Evolutionary conservation across 1,284 basidiomycete species (phyloP).

Genomic region (Cryptococcus hybrid): DNA sequence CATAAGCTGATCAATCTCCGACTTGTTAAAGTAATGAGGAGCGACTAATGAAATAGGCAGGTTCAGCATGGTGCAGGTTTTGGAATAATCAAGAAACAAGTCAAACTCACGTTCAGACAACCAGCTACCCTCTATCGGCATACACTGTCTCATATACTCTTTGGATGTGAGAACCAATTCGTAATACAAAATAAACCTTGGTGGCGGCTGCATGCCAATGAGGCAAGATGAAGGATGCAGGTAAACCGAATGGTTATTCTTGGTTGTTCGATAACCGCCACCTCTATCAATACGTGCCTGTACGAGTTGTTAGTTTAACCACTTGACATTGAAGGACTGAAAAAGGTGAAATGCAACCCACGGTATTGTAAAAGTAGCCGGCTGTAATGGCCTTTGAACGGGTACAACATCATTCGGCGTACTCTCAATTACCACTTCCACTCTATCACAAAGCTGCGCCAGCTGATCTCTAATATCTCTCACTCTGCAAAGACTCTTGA

Average conservation of each 20-base stretch:
- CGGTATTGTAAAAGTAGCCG: slow-evolving; percentile 96
- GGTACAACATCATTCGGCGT: slow-evolving; percentile 92
- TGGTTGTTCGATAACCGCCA: slow-evolving; percentile 88
- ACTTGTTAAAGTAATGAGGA: slow-evolving; percentile 88
- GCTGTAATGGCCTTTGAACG: slow-evolving; percentile 89
- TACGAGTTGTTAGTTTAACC: background rate
- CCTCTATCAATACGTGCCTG: slow-evolving; percentile 85
- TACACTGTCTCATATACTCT: slow-evolving; percentile 74
- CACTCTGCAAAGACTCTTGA: slow-evolving; percentile 90
- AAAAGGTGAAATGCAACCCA: slow-evolving; percentile 47
- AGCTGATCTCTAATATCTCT: slow-evolving; percentile 95
- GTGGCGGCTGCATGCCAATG: slow-evolving; percentile 92
- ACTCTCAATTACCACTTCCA: slow-evolving; percentile 84
- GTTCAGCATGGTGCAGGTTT: background rate
- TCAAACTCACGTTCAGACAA: slow-evolving; percentile 73
- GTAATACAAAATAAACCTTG: slow-evolving; percentile 88
- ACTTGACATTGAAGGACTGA: background rate
- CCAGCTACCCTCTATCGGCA: slow-evolving; percentile 97
- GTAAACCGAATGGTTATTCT: slow-evolving; percentile 93
- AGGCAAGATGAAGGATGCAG: slow-evolving; percentile 94
- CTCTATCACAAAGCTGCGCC: slow-evolving; percentile 90
- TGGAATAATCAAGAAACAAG: background rate
- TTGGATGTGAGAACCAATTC: slow-evolving; percentile 64
- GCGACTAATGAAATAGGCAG: slow-evolving; percentile 60
- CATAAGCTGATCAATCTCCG: slow-evolving; percentile 78